These are phyloP conservation scores for Penicillium sp. DNA, from an alignment of 2,329 filamentous ascomycete species.

Conservation along the genomic window DNA sequence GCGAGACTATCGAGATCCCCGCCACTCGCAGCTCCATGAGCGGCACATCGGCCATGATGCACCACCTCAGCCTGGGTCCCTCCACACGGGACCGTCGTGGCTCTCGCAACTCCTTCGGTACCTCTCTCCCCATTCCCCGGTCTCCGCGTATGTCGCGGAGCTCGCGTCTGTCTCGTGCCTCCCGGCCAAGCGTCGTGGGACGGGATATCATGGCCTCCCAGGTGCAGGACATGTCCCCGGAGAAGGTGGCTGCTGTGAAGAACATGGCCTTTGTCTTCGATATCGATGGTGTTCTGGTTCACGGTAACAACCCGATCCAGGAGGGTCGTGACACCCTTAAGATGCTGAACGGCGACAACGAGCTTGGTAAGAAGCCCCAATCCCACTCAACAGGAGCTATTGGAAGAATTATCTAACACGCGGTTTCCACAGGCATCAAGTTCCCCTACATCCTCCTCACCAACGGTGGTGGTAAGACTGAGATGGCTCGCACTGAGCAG, in stretches of 20 bases:
- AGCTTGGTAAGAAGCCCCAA: slow-evolving; percentile 51
- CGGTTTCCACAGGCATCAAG: slow-evolving; percentile 57
- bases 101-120: slow-evolving; percentile 75
- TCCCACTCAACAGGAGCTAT: neutral
- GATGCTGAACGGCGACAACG: slow-evolving; percentile 75
- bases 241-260: slow-evolving; percentile 69
- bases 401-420: neutral
- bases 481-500: slow-evolving; percentile 64
- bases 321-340: slow-evolving; percentile 66
- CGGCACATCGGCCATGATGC: slow-evolving; percentile 69
- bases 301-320: slow-evolving; percentile 69
- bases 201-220: slow-evolving; percentile 70
- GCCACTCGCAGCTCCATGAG: slow-evolving; percentile 68
- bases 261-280: slow-evolving; percentile 78
- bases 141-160: slow-evolving; percentile 68
- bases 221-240: slow-evolving; percentile 66
- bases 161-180: slow-evolving; percentile 66
- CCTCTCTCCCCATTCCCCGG: slow-evolving; percentile 71
- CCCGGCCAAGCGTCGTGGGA: slow-evolving; percentile 53
- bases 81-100: slow-evolving; percentile 67
- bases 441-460: slow-evolving; percentile 75
- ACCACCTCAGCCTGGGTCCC: slow-evolving; percentile 68
- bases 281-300: slow-evolving; percentile 70
- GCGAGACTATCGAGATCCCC: slow-evolving; percentile 67
- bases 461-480: slow-evolving; percentile 73